phyloP scores from a whole-genome alignment of 2,329 filamentous ascomycete genomes.

The Botrytis deweyae region DNA sequence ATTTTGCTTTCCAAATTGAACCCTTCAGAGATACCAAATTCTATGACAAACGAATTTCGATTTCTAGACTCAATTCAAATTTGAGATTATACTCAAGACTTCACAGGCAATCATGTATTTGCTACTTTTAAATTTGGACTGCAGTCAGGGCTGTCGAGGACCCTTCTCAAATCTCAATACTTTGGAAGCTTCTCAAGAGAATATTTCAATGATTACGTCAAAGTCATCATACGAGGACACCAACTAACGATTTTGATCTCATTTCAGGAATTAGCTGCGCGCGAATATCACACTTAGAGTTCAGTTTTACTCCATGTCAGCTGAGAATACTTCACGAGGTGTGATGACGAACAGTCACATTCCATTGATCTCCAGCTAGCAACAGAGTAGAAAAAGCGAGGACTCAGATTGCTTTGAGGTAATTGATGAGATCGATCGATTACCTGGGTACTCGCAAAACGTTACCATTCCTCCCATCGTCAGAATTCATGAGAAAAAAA shows the following conservation, averaged over 20 bases:
- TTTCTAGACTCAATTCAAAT: background rate
- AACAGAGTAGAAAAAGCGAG: background rate
- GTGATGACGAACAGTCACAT: background rate
- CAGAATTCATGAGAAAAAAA: background rate
- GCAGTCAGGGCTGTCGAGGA: background rate
- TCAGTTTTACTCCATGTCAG: background rate
- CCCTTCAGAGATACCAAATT: background rate
- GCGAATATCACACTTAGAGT: background rate
- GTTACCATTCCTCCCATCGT: background rate
- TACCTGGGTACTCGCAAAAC: background rate
- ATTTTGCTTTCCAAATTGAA: background rate
- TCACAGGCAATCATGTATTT: background rate
- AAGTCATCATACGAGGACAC: background rate
- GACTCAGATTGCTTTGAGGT: background rate
- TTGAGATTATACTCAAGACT: background rate
- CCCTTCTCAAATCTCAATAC: background rate
- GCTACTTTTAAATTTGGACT: background rate
- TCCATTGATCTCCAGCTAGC: background rate
- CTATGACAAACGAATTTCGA: background rate
- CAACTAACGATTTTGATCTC: background rate
- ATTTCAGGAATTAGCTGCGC: background rate
- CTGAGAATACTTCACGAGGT: background rate
- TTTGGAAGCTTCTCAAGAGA: background rate
- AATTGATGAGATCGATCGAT: background rate
- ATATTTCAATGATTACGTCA: background rate